Evolutionary conservation across 2,329 filamentous ascomycete species (phyloP).

Genomic region (Scytalidium sp.): DNA sequence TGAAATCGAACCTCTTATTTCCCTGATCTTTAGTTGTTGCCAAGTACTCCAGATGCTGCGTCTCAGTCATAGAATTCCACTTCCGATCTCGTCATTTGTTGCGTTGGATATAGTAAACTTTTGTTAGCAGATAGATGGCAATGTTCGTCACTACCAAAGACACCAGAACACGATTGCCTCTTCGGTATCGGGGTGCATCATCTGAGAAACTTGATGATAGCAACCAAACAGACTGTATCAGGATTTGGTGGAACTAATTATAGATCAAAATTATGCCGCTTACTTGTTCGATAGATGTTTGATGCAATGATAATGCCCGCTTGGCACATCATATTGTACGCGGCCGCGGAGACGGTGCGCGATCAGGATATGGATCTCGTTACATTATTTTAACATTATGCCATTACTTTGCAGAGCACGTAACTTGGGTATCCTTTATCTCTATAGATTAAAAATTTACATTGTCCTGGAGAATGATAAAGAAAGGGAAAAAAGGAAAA

Average conservation of each 20-base stretch:
- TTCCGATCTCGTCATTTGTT: constrained; percentile 35
- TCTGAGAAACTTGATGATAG: too few species aligned
- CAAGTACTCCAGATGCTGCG: constrained; percentile 28
- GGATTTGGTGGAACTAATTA: too few species aligned
- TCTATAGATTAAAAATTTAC: too few species aligned
- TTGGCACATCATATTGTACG: constrained; percentile 57
- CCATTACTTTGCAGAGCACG: too few species aligned
- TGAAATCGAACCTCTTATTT: constrained; percentile 29
- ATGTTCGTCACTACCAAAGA: constrained; percentile 43
- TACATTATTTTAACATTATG: too few species aligned
- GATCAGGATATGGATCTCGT: constrained; percentile 58
- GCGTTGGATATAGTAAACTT: constrained; percentile 37
- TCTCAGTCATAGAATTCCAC: constrained; percentile 38
- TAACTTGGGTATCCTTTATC: too few species aligned
- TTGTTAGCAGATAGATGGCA: constrained; percentile 37
- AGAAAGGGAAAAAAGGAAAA: too few species aligned
- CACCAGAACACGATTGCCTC: constrained; percentile 53
- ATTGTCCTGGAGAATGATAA: too few species aligned
- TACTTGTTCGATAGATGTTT: constrained; percentile 39
- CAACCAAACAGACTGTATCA: too few species aligned
- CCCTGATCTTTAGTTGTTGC: constrained; percentile 33
- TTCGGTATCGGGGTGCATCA: constrained; percentile 48
- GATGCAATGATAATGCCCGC: constrained; percentile 34
- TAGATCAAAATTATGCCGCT: too few species aligned
- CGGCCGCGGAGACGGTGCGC: constrained; percentile 60